These are phyloP conservation scores for Xylaria sp. DNA, from an alignment of 2,329 filamentous ascomycete species.

Conservation along the genomic window DNA sequence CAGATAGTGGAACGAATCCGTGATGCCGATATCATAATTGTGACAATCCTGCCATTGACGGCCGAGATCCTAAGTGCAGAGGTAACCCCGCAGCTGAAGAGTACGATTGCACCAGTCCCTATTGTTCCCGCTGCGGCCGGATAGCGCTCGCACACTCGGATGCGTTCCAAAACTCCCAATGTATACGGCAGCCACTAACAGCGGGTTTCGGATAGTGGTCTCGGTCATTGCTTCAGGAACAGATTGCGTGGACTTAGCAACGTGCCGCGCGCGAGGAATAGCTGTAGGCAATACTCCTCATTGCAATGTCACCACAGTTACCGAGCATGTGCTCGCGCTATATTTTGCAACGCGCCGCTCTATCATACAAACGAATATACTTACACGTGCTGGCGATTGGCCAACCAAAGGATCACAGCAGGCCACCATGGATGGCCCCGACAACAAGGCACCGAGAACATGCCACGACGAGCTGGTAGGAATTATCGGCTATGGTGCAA, in stretches of 20 bases:
- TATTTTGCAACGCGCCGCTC: constrained; percentile 48
- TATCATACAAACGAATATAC: constrained; percentile 40
- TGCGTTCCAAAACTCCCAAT: neutral
- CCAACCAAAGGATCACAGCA: constrained; percentile 34
- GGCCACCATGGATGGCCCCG: constrained; percentile 32
- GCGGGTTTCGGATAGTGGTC: constrained; percentile 31
- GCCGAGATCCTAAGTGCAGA: constrained; percentile 35
- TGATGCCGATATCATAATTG: constrained; percentile 46
- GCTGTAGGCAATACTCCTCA: constrained; percentile 46
- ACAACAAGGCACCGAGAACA: constrained; percentile 36
- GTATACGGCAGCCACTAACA: neutral
- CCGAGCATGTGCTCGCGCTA: constrained; percentile 55
- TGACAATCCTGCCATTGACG: constrained; percentile 41
- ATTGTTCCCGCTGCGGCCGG: constrained; percentile 18
- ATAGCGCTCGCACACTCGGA: constrained; percentile 22
- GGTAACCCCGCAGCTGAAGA: constrained; percentile 39
- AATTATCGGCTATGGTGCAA: constrained; percentile 42
- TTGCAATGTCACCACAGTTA: constrained; percentile 45
- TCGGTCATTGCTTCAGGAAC: constrained; percentile 46
- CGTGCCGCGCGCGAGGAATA: constrained; percentile 42
- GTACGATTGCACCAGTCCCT: constrained; percentile 2
- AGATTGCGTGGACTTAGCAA: constrained; percentile 45
- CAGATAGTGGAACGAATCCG: constrained; percentile 41
- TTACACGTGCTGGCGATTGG: constrained; percentile 40
- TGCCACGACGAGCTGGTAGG: constrained; percentile 37